phyloP scores from a whole-genome alignment of 2,329 filamentous ascomycete species.

The Ascochyta rabiei region DNA sequence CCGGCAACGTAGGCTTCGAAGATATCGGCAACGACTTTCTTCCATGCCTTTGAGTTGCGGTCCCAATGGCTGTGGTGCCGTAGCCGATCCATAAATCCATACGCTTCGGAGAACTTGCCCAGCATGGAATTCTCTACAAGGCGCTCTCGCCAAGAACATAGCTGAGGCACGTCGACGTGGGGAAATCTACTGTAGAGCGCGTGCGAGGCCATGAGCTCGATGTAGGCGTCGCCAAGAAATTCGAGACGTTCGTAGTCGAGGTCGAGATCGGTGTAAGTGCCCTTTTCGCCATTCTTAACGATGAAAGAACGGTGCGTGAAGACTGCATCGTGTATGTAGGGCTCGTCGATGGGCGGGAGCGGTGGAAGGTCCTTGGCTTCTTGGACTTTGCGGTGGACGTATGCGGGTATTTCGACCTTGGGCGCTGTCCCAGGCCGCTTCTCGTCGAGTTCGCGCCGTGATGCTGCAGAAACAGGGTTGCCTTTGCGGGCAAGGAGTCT shows the following conservation, averaged over 20 bases:
- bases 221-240: slow-evolving; percentile 85
- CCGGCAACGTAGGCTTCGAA: slow-evolving; percentile 92
- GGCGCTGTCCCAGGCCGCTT: slow-evolving; percentile 31
- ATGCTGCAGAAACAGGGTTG: slow-evolving; percentile 57
- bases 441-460: slow-evolving; percentile 49
- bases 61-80: slow-evolving; percentile 54
- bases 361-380: slow-evolving; percentile 56
- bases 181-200: slow-evolving; percentile 77
- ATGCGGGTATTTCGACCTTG: slow-evolving; percentile 33
- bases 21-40: slow-evolving; percentile 81
- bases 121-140: slow-evolving; percentile 83
- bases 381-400: slow-evolving; percentile 33
- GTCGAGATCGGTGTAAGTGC: slow-evolving; percentile 25
- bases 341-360: slow-evolving; percentile 66
- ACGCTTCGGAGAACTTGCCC: slow-evolving; percentile 69
- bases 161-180: slow-evolving; percentile 68
- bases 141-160: slow-evolving; percentile 76
- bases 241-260: slow-evolving; percentile 80
- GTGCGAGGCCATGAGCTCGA: slow-evolving; percentile 76
- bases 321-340: slow-evolving; percentile 64
- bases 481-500: slow-evolving; percentile 30
- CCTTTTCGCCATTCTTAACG: slow-evolving; percentile 24
- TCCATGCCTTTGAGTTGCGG: slow-evolving; percentile 43
- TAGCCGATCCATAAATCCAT: slow-evolving; percentile 71
- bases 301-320: slow-evolving; percentile 65